A percentile compares a stretch with the other conserved stretches of the same genome.
phyloP scores from a whole-genome alignment of 2,329 filamentous ascomycete species.

The Pseudocercospora eumusae region DNA sequence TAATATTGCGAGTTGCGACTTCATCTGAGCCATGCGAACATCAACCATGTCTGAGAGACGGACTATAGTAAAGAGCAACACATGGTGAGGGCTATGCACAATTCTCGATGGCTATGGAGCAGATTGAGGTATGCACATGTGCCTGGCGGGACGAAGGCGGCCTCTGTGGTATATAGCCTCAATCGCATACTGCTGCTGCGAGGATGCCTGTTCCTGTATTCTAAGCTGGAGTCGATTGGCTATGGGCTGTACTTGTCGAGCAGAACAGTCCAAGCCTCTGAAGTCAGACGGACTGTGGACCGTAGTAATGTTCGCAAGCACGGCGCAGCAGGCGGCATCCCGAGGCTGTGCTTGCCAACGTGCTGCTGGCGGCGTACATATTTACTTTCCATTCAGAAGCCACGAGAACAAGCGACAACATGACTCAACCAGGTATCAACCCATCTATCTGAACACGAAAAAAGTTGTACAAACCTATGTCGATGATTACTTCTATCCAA shows the following conservation, averaged over 20 bases:
- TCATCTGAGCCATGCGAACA: conserved; percentile 9
- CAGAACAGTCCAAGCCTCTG: neutral
- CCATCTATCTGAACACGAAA: neutral
- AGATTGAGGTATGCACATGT: neutral
- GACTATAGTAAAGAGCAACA: neutral
- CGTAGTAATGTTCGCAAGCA: neutral
- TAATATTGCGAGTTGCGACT: conserved; percentile 5
- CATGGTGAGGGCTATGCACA: conserved; percentile 6
- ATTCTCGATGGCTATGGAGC: conserved; percentile 4
- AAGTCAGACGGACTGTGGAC: neutral
- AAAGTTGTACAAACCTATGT: neutral
- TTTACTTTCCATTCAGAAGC: neutral
- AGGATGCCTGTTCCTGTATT: neutral
- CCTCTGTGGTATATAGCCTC: conserved; percentile 4
- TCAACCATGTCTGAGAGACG: neutral
- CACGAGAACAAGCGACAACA: neutral
- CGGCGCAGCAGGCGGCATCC: conserved; percentile 3
- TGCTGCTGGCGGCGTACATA: neutral
- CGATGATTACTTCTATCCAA: neutral
- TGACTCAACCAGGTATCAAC: neutral
- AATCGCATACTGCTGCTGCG: neutral
- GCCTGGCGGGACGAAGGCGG: neutral
- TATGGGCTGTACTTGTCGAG: neutral
- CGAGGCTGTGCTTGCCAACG: neutral
- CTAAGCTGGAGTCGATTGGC: neutral